Conservation (phyloP, 2,329 filamentous ascomycete genomes). For the Colletotrichum limetticola region DNA sequence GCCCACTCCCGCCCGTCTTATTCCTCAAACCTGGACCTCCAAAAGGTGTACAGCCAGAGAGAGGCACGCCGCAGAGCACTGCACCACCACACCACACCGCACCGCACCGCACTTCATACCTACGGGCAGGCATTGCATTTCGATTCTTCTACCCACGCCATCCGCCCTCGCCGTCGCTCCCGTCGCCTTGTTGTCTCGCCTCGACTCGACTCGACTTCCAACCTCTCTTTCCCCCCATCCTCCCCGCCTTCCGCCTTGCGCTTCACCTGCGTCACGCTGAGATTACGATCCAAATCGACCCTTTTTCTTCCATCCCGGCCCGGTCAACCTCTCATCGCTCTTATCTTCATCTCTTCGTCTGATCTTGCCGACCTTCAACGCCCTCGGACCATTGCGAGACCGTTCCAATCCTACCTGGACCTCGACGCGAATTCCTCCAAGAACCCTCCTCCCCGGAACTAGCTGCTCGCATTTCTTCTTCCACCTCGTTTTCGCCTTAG, state of each 20-base stretch:
- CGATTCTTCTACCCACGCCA: constrained; percentile 9
- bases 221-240: neutral
- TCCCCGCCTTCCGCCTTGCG: neutral
- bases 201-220: too few relatives aligned
- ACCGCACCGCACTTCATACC: too few relatives aligned
- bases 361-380: constrained; percentile 25
- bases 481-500: constrained; percentile 11
- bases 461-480: neutral
- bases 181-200: neutral
- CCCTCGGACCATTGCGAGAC: constrained; percentile 18
- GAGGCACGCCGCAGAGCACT: too few relatives aligned
- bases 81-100: too few relatives aligned
- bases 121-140: neutral
- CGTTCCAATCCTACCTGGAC: neutral
- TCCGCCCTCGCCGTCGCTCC: neutral
- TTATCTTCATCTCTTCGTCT: constrained; percentile 14
- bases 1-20: constrained; percentile 7
- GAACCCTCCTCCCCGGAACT: neutral
- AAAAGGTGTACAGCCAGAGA: neutral
- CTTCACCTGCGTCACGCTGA: neutral
- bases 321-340: neutral
- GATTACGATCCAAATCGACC: constrained; percentile 7
- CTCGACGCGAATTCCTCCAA: constrained; percentile 9
- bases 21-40: constrained; percentile 4
- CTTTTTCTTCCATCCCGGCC: neutral